Conservation (phyloP, 352 stramenopile genomes). For the Phytophthora kernoviae region DNA sequence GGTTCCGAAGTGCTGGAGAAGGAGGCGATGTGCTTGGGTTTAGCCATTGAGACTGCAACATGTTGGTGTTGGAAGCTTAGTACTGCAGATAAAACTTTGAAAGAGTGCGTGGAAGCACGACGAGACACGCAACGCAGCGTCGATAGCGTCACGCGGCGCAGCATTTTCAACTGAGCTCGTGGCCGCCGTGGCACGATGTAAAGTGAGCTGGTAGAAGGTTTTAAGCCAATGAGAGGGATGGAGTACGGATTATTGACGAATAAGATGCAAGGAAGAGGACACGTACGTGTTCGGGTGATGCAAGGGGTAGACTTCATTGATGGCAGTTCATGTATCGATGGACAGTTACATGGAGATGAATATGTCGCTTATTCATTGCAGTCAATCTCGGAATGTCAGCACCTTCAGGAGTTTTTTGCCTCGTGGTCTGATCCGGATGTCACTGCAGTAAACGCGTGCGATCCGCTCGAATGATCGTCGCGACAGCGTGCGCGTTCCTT, state of each 20-base stretch:
- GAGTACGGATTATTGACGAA: neutral
- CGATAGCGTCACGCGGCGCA: constrained; percentile 23
- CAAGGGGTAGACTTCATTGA: too few species aligned
- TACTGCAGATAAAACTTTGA: constrained; percentile 15
- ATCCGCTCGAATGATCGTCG: constrained; percentile 1
- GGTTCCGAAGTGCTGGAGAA: constrained; percentile 25
- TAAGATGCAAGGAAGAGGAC: too few species aligned
- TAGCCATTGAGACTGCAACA: neutral
- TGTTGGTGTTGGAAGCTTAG: neutral
- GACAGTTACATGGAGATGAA: too few species aligned
- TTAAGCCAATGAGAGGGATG: constrained; percentile 7
- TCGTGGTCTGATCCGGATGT: neutral
- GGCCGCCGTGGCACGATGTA: constrained; percentile 1
- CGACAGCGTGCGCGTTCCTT: neutral
- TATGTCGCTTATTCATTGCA: too few species aligned
- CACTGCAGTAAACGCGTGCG: neutral
- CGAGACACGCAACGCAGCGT: constrained; percentile 28
- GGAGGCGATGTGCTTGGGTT: neutral
- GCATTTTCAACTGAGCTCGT: constrained; percentile 20
- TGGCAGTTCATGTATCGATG: too few species aligned
- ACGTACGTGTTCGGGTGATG: neutral
- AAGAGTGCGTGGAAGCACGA: constrained; percentile 2
- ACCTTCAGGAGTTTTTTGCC: too few species aligned
- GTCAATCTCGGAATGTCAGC: too few species aligned
- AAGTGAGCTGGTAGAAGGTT: too few species aligned